These are phyloP conservation scores for Suillus lakei DNA, from an alignment of 768 basidiomycete species.

Conservation along the genomic window DNA sequence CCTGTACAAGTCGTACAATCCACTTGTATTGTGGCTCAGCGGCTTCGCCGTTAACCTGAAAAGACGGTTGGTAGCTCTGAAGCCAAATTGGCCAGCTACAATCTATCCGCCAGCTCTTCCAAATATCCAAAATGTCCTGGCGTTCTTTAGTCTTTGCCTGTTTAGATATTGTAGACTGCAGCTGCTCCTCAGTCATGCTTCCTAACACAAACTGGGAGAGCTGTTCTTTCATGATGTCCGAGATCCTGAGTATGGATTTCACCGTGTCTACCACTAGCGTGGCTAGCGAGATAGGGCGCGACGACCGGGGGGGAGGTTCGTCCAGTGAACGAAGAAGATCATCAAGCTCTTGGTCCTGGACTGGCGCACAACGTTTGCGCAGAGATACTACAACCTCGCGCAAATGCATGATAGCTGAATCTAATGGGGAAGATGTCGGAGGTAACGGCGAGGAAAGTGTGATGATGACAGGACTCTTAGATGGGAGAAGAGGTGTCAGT, in stretches of 20 bases:
- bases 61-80: slow-evolving; percentile 7
- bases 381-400: slow-evolving; percentile 57
- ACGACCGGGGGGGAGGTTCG: slow-evolving; percentile 30
- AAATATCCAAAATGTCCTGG: slow-evolving; percentile 54
- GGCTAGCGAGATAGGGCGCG: slow-evolving; percentile 44
- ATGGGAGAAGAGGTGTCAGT: slow-evolving; percentile 63
- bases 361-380: slow-evolving; percentile 68
- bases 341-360: slow-evolving; percentile 61
- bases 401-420: slow-evolving; percentile 57
- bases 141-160: slow-evolving; percentile 63
- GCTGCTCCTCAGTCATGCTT: slow-evolving; percentile 66
- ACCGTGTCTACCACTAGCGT: slow-evolving; percentile 51
- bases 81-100: slow-evolving; percentile 33
- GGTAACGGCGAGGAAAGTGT: slow-evolving; percentile 62
- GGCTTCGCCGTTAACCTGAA: slow-evolving; percentile 17
- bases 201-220: slow-evolving; percentile 68
- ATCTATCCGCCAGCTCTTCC: slow-evolving; percentile 40
- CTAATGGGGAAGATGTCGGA: slow-evolving; percentile 71
- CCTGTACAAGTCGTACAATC: slow-evolving; percentile 52
- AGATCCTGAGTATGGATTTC: slow-evolving; percentile 52
- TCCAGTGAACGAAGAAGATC: slow-evolving; percentile 42
- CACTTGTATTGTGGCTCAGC: slow-evolving; percentile 38
- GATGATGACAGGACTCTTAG: slow-evolving; percentile 51
- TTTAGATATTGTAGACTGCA: slow-evolving; percentile 49
- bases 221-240: slow-evolving; percentile 72